Evolutionary conservation across 352 stramenopile species (phyloP).

Genomic region (Chrysophaeum taylorii): DNA sequence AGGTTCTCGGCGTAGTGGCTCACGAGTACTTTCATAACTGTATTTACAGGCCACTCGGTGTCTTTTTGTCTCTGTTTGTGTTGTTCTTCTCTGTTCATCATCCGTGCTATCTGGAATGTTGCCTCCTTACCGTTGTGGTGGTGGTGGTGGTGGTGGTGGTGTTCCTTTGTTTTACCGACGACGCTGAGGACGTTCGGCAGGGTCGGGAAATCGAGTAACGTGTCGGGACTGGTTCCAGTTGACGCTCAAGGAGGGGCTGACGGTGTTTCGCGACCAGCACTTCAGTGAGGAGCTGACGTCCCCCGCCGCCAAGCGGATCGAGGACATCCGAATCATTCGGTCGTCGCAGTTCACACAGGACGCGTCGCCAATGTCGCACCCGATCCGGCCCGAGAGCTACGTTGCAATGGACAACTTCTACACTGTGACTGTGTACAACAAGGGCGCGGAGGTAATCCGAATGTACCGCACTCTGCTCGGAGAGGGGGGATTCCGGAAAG

Average conservation of each 20-base stretch:
- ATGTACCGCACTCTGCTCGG: constrained; percentile 68
- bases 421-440: constrained; percentile 70
- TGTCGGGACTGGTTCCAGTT: constrained; percentile 75
- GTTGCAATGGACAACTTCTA: constrained; percentile 80
- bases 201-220: constrained; percentile 65
- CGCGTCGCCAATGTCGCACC: constrained; percentile 61
- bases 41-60: constrained; percentile 19
- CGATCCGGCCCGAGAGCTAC: constrained; percentile 68
- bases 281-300: constrained; percentile 53
- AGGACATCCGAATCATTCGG: constrained; percentile 52
- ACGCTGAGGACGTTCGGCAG: too few relatives aligned
- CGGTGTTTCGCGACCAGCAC: constrained; percentile 64
- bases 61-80: too few relatives aligned
- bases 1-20: constrained; percentile 60
- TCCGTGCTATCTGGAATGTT: constrained; percentile 22
- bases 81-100: too few relatives aligned
- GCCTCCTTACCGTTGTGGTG: not conserved
- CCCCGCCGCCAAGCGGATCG: constrained; percentile 63
- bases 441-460: constrained; percentile 66
- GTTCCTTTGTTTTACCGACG: too few relatives aligned
- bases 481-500: constrained; percentile 61
- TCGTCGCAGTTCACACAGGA: constrained; percentile 62
- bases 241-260: constrained; percentile 74
- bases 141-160: too few relatives aligned
- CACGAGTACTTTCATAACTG: constrained; percentile 77